These are phyloP conservation scores for Pholiota microspora DNA, from an alignment of 768 basidiomycete species.

Conservation along the genomic window DNA sequence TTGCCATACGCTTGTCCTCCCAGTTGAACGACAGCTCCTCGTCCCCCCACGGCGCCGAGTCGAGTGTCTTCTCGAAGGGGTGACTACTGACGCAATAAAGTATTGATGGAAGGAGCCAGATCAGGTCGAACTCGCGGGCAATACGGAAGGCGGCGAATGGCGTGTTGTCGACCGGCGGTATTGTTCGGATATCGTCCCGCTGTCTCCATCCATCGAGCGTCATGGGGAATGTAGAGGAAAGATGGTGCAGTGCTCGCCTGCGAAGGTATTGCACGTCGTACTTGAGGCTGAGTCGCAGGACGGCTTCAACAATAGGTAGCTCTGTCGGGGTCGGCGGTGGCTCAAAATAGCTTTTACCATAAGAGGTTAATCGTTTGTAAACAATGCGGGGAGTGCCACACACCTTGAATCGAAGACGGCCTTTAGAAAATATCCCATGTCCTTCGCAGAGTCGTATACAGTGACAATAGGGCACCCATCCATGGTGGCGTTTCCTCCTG, in stretches of 20 bases:
- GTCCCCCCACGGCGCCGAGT: constrained; percentile 28
- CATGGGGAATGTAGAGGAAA: constrained; percentile 34
- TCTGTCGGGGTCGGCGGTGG: constrained; percentile 31
- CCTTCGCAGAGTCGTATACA: constrained; percentile 31
- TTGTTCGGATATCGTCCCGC: constrained; percentile 32
- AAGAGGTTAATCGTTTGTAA: background rate
- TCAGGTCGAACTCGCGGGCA: constrained; percentile 32
- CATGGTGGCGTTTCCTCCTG: constrained; percentile 22
- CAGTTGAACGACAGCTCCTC: constrained; percentile 21
- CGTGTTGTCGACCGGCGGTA: constrained; percentile 35
- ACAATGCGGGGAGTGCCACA: constrained; percentile 2
- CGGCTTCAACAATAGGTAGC: constrained; percentile 28
- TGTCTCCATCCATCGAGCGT: constrained; percentile 31
- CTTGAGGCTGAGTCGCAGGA: constrained; percentile 37
- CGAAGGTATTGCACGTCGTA: constrained; percentile 36
- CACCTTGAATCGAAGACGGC: constrained; percentile 36
- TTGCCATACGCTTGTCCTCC: constrained; percentile 27
- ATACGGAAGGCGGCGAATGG: constrained; percentile 36
- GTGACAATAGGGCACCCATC: constrained; percentile 32
- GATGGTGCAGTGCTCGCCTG: constrained; percentile 30
- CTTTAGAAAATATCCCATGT: constrained; percentile 32
- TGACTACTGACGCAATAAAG: constrained; percentile 37
- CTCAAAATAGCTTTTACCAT: constrained; percentile 28
- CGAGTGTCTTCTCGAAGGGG: constrained; percentile 35
- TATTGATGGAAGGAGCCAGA: constrained; percentile 33